Evolutionary conservation across 2,329 filamentous ascomycete genomes (phyloP), one percentile per base, ranked within the genome.

Genomic region (Sporothrix protearum): DNA sequence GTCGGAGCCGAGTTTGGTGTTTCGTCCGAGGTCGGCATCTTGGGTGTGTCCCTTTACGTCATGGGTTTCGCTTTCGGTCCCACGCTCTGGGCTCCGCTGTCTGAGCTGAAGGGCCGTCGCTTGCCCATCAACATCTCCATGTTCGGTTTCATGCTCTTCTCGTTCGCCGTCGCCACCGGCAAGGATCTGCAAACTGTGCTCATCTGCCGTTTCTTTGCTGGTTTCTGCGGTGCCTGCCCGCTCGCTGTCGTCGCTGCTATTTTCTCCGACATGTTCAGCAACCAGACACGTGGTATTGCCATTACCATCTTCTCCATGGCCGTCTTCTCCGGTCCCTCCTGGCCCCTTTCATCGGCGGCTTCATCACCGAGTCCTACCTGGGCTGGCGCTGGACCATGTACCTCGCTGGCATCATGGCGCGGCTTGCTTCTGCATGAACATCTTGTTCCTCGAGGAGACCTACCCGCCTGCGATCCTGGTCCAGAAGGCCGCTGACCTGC

Each of bases 331-430:
- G 90, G 89, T 5, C 90, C 91, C 0, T 82, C 92, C 80, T 91
- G 45, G 90, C 88, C 0, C 91, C 91, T 6, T 88, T 92, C 63
- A 85, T 91, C 67, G 91, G 91, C 68, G 89, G 89, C 22, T 92
- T 89, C 81, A 91, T 91, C 64, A 83, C 84, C 36, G 81, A 87
- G 28, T 87, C 86, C 7, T 80, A 87, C 76, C 84, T 91, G 39
- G 89, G 89, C 73, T 93, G 91, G 91, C 87, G 91, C 73, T 93
- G 90, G 90, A 92, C 89, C 4, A 85, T 90, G 81, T 92, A 90
- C 78, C 80, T 91, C 36, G 79, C 82, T 30, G 81, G 86, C 72
- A 86, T 91, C 75, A 88, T 92, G 84, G 90, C 42, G 88, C 87
- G 73, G 72, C 84, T 30, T 86, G 88, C 71, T 87, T 91, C 74